phyloP scores from a whole-genome alignment of 1,284 basidiomycete genomes.

The Cystobasidium slooffiae region DNA sequence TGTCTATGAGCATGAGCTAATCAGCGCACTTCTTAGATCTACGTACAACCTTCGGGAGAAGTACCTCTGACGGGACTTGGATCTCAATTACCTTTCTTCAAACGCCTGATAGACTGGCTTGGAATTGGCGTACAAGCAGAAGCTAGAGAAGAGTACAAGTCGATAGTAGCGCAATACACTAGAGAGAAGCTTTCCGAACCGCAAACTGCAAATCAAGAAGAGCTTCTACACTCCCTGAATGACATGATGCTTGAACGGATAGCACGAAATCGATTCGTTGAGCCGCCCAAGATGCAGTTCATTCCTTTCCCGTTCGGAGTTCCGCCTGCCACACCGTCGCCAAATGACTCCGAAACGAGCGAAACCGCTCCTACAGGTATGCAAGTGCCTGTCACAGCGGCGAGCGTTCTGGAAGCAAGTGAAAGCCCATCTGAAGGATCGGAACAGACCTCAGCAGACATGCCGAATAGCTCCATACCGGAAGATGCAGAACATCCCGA shows the following conservation, averaged over 20 bases:
- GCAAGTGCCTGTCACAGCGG: not conserved
- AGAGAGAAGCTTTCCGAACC: constrained; percentile 52
- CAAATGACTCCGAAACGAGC: not conserved
- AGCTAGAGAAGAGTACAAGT: constrained; percentile 59
- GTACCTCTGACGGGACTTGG: constrained; percentile 58
- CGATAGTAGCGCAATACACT: constrained; percentile 50
- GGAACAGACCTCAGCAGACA: not conserved
- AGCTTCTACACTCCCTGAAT: constrained; percentile 53
- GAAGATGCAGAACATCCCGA: not conserved
- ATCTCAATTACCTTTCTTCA: constrained; percentile 53
- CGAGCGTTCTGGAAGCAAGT: too few relatives aligned
- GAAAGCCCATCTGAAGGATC: too few relatives aligned
- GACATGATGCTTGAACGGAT: constrained; percentile 53
- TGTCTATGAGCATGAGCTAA: not conserved
- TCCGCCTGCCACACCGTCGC: not conserved
- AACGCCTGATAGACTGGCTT: constrained; percentile 57
- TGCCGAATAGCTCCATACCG: not conserved
- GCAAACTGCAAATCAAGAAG: constrained; percentile 53
- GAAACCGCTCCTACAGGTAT: constrained; percentile 7
- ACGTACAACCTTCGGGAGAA: constrained; percentile 58
- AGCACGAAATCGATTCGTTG: constrained; percentile 51
- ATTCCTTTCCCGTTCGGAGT: constrained; percentile 19
- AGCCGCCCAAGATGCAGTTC: constrained; percentile 36
- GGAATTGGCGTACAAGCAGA: constrained; percentile 59
- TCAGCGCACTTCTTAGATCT: constrained; percentile 50